These are phyloP conservation scores for Blastobotrys serpentis DNA, from an alignment of 1,139 yeast species.

Conservation along the genomic window DNA sequence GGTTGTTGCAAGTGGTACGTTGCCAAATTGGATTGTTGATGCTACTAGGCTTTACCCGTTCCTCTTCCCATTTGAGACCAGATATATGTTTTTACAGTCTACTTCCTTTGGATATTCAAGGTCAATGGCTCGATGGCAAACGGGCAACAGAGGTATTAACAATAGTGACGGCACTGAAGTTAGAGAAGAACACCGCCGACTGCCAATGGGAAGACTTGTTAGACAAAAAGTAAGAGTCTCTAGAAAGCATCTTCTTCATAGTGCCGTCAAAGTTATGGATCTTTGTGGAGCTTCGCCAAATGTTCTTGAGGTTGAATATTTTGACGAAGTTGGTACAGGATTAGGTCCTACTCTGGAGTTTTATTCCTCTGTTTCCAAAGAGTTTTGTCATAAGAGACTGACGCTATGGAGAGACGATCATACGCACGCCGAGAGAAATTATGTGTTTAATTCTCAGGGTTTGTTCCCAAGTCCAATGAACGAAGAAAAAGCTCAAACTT, in stretches of 20 bases:
- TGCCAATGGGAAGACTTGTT: conserved; percentile 69
- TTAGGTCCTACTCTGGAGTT: conserved; percentile 95
- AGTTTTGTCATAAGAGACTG: conserved; percentile 58
- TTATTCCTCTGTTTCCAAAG: conserved; percentile 76
- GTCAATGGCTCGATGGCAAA: conserved; percentile 75
- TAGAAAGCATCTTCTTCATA: conserved; percentile 66
- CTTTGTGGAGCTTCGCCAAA: conserved; percentile 79
- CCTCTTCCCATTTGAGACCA: conserved; percentile 78
- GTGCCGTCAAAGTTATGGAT: conserved; percentile 77
- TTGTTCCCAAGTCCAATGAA: conserved; percentile 73
- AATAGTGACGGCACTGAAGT: conserved; percentile 13
- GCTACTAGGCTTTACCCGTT: conserved; percentile 75
- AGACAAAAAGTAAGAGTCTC: conserved; percentile 81
- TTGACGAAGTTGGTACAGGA: conserved; percentile 94
- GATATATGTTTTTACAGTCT: conserved; percentile 75
- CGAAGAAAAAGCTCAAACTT: conserved; percentile 34
- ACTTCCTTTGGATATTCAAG: conserved; percentile 93
- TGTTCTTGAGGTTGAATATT: conserved; percentile 81
- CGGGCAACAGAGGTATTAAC: conserved; percentile 23
- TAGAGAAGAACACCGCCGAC: conserved; percentile 25
- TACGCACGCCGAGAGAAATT: conserved; percentile 41
- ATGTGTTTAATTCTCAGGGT: conserved; percentile 50
- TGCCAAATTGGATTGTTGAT: conserved; percentile 83
- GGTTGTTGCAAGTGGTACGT: conserved; percentile 79
- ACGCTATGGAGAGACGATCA: conserved; percentile 68